Evolutionary conservation across 257 asterid genomes (phyloP).

Genomic region (Plectranthus barbatus): DNA sequence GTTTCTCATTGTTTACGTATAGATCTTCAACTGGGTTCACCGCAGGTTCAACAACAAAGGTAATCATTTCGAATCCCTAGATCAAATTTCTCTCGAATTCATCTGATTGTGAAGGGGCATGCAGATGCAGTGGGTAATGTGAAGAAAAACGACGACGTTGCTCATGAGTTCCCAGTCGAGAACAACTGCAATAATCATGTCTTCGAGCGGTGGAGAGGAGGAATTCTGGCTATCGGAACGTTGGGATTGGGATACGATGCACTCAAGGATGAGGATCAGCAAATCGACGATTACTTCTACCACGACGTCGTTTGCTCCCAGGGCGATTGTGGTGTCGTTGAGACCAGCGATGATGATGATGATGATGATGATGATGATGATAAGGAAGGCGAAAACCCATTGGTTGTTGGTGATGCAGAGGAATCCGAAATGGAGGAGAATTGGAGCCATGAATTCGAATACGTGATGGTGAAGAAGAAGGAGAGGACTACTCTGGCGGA

Average conservation of each 20-base stretch:
- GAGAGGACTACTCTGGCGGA: slow-evolving; percentile 63
- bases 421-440: background rate
- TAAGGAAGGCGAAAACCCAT: slow-evolving; percentile 19
- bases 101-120: background rate
- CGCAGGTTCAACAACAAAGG: slow-evolving; percentile 54
- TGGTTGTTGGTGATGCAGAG: background rate
- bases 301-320: too few species aligned
- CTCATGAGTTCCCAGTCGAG: slow-evolving; percentile 17
- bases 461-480: slow-evolving; percentile 21
- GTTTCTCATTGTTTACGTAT: background rate
- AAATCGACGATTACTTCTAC: background rate
- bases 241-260: slow-evolving; percentile 57
- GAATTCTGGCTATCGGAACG: slow-evolving; percentile 61
- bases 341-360: too few species aligned
- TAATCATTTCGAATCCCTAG: background rate
- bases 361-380: background rate
- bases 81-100: background rate
- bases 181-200: slow-evolving; percentile 8
- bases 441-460: background rate
- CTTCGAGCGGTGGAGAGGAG: slow-evolving; percentile 38
- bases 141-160: slow-evolving; percentile 24
- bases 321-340: too few species aligned
- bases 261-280: background rate
- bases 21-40: slow-evolving; percentile 87
- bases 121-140: slow-evolving; percentile 12